phyloP scores from a whole-genome alignment of 83 land plant genomes.

The Thuja plicata region DNA sequence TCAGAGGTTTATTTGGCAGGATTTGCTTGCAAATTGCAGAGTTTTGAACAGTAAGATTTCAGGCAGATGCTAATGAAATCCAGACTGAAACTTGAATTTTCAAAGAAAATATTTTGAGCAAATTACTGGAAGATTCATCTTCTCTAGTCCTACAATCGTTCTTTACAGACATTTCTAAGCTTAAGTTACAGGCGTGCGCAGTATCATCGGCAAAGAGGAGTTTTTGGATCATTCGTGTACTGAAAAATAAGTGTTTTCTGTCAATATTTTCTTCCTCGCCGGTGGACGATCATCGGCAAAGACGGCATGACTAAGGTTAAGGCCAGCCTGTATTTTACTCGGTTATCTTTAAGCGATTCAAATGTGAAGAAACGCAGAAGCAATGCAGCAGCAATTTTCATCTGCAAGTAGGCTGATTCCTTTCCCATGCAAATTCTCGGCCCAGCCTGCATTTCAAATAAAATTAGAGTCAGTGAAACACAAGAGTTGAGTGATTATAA shows the following conservation, averaged over 20 bases:
- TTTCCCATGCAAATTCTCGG: conserved; percentile 40
- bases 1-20: no score
- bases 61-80: no score
- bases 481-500: no score
- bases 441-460: conserved; percentile 22
- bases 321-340: conserved; percentile 20
- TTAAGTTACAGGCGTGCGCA: no score
- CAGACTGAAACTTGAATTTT: no score
- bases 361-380: conserved; percentile 29
- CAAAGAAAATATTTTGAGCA: no score
- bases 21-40: no score
- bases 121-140: no score
- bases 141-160: no score
- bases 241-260: not conserved
- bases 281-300: not conserved
- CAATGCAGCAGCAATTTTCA: conserved; percentile 41
- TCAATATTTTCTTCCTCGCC: not conserved
- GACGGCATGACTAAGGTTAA: not conserved
- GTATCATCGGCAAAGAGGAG: not conserved
- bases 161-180: no score
- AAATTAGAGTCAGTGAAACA: no score
- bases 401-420: conserved; percentile 35
- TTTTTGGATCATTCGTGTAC: not conserved
- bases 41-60: no score
- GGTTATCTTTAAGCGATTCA: not conserved